Base-by-base conservation (phyloP, 352 stramenopile species). In the Phytophthora colocasiae region DNA sequence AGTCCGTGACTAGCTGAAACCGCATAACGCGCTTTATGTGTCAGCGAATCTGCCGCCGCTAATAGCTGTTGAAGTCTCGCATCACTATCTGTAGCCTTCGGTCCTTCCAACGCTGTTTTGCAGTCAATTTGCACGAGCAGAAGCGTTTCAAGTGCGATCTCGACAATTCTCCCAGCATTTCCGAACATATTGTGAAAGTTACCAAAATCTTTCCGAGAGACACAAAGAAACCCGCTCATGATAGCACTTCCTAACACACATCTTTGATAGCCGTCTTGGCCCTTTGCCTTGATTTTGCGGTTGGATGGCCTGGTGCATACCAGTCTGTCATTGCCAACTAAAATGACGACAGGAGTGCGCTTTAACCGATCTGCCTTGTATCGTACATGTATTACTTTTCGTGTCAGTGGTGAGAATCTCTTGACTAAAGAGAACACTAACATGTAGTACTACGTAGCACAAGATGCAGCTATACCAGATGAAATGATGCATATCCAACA, bases 41-140 rank as follows among this genome's bases (percentile, higher is more conserved):
- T 3, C 34, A 66, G 44, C 14, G 52, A 50, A 45, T 66, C 39
- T 10, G 66, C 55, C 22, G 63, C 58, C 5, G 27, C 49, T 24
- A 67, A 11, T 48, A 67, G 49, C 15, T 72, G 63, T 40, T 40
- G 57, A 4, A 72, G 49, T 41, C 32, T 70, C 19, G 17, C 40
- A 6, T 64, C 55, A 22, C 26, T 38, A n/a, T 36, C 45, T 8
- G 19, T 48, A 11, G 7, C 15, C 14, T 11, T 22, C 2, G 19
- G 19, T 27, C 43, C 53, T 24, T 51, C 54, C 6, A 71, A 47
- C 26, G 27, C 63, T 4, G 48, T 56, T 15, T 47, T 24, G 0
- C 48, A 24, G 29, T 79, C 71, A 26, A 78, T 51, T 39, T 85
- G 74, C 27, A 83, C 34, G 5, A 85, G 53, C 45, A 74, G 64